Evolutionary conservation across 192 early-diverging fungal genomes (phyloP).

Genomic region (Coemansia interrupta): DNA sequence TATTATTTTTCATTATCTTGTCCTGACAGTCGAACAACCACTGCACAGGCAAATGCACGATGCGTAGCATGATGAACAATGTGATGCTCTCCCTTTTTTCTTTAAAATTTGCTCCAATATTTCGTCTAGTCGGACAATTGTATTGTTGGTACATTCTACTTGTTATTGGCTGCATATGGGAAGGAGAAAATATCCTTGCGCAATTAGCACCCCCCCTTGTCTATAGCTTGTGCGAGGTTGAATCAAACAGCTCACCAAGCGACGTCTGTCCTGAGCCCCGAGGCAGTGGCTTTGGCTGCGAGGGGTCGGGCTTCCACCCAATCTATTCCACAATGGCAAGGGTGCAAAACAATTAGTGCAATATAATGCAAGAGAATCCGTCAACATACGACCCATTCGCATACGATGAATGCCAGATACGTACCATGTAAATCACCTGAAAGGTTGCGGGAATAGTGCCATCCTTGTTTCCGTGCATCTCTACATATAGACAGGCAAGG

Average conservation of each 20-base stretch:
- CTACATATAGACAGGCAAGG: slow-evolving; percentile 42
- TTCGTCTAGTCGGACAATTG: not conserved
- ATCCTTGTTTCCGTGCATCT: slow-evolving; percentile 82
- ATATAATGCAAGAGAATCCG: not conserved
- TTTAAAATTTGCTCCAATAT: no score
- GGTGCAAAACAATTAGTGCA: not conserved
- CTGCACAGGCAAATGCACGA: no score
- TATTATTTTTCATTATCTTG: no score
- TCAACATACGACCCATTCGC: not conserved
- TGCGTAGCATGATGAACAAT: no score
- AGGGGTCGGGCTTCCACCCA: slow-evolving; percentile 88
- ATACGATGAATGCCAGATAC: not conserved
- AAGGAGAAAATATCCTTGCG: slow-evolving; percentile 2
- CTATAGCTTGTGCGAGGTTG: slow-evolving; percentile 39
- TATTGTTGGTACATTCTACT: slow-evolving; percentile 1
- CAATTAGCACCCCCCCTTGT: not conserved
- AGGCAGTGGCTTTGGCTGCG: slow-evolving; percentile 76
- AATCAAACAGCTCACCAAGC: slow-evolving; percentile 63
- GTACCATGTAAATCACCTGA: slow-evolving; percentile 68
- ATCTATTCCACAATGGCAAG: slow-evolving; percentile 53
- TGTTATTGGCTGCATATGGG: not conserved
- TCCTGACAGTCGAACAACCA: no score
- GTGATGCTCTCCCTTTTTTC: no score
- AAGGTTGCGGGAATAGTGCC: slow-evolving; percentile 92
- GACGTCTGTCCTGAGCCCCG: slow-evolving; percentile 78